Evolutionary conservation across 2,329 filamentous ascomycete species (phyloP), one percentile per base, ranked within the genome.

Genomic region (Epichloe gansuensis): DNA sequence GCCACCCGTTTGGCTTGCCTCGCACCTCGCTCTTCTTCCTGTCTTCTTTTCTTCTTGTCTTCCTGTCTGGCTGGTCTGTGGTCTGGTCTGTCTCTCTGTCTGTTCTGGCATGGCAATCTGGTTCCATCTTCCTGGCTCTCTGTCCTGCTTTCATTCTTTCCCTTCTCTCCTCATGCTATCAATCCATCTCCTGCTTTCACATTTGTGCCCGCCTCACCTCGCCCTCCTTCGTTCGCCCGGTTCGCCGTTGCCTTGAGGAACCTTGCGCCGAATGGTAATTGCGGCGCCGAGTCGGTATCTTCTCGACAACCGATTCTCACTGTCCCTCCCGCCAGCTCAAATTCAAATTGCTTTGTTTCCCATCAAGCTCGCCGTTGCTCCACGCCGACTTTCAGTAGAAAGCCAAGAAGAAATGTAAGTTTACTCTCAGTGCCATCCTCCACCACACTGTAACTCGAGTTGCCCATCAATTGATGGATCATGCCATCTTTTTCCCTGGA

Each of bases 91-190:
- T 31, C 7, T 8, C 27, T 25, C 23, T 31, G 7, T 31, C 27
- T 31, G 27, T 9, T 31, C 27, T 31, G 27, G 27, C 31, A 31
- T 31, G 31, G 31, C 31, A 31, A 31, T 38, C 45, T 48, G 43
- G 36, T 47, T 34, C 46, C 51, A 41, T 49, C 42, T 48, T 42
- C 43, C 38, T 49, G 52, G 31, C 21, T 48, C 38, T 51, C 25
- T 11, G 36, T 53, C 51, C 48, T 50, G 13, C 31, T 39, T 48
- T 40, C 31, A 34, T 48, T 40, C 36, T 25, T 21, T 38, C 17
- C 4, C 8, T 35, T 7, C n/a, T 23, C 13, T 13, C 23, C 38
- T 13, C 23, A 25, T 40, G 23, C 15, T 27, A 21, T 23, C n/a
- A 8, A 31, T 31, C 31, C 31, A 31, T 31, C 31, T 31, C 31